phyloP scores from a whole-genome alignment of 495 filamentous ascomycete species.

The Xylaria telfairii region DNA sequence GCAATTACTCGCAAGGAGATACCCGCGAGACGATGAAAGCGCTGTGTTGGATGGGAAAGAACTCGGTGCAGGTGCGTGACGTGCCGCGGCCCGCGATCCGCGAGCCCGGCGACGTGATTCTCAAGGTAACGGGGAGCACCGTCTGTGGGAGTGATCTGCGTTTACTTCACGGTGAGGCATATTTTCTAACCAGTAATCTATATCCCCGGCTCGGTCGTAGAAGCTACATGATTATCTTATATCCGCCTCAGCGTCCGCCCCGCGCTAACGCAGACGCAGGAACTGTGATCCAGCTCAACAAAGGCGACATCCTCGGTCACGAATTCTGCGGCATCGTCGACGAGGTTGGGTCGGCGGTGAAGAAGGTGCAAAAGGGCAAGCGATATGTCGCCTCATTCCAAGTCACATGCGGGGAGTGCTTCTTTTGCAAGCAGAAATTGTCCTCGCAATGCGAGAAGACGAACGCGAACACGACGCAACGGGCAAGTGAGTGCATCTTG shows the following conservation, averaged over 20 bases:
- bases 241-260: background rate
- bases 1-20: conserved; percentile 48
- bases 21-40: conserved; percentile 73
- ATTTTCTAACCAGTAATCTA: background rate
- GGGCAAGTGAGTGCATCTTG: conserved; percentile 43
- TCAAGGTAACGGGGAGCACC: conserved; percentile 83
- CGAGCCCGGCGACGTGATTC: conserved; percentile 78
- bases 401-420: conserved; percentile 79
- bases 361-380: conserved; percentile 66
- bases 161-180: conserved; percentile 66
- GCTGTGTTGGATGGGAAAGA: conserved; percentile 74
- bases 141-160: conserved; percentile 90
- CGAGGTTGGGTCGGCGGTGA: conserved; percentile 64
- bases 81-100: conserved; percentile 72
- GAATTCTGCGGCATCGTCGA: conserved; percentile 89
- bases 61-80: conserved; percentile 65
- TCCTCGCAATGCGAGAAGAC: conserved; percentile 81
- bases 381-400: conserved; percentile 87
- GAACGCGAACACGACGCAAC: conserved; percentile 70
- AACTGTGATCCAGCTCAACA: conserved; percentile 70
- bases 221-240: background rate
- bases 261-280: conserved; percentile 36
- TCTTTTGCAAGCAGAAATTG: conserved; percentile 77
- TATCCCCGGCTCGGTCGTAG: background rate
- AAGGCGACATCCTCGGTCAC: conserved; percentile 89